These are phyloP conservation scores for Cardiospermum halicacabum DNA, from an alignment of 345 rosid genomes.

Conservation along the genomic window DNA sequence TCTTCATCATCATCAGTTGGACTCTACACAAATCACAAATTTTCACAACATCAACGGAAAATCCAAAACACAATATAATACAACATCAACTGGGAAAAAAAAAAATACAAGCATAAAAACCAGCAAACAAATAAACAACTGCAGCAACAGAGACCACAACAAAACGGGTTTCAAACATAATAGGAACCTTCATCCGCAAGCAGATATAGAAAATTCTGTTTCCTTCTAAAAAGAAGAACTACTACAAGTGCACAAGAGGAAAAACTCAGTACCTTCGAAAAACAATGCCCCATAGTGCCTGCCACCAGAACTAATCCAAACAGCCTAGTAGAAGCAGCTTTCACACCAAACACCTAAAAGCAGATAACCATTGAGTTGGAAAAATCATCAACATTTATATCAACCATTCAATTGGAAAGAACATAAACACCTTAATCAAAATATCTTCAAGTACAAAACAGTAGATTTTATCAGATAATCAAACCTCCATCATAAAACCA, in stretches of 20 bases:
- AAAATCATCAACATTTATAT: background rate
- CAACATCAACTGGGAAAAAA: background rate
- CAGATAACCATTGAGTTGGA: background rate
- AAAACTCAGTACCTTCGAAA: conserved; percentile 35
- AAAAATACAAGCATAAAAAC: background rate
- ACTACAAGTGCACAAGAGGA: background rate
- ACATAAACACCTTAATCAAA: background rate
- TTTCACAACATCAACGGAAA: background rate
- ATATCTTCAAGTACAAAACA: background rate
- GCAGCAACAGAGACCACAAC: too few relatives aligned
- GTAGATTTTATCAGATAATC: background rate
- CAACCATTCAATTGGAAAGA: background rate
- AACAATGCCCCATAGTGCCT: conserved; percentile 48
- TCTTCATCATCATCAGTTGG: conserved; percentile 28
- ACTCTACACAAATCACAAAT: conserved; percentile 26
- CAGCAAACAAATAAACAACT: background rate
- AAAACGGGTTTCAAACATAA: too few relatives aligned
- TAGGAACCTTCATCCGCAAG: background rate
- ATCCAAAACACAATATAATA: background rate
- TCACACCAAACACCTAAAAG: conserved; percentile 12
- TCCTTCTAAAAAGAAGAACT: background rate
- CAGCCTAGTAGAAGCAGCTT: conserved; percentile 2
- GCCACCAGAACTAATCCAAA: conserved; percentile 12
- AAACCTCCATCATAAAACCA: background rate
- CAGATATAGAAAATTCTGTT: background rate